Base-by-base conservation (phyloP, 2,329 filamentous ascomycete species). In the Colletotrichum simmondsii region DNA sequence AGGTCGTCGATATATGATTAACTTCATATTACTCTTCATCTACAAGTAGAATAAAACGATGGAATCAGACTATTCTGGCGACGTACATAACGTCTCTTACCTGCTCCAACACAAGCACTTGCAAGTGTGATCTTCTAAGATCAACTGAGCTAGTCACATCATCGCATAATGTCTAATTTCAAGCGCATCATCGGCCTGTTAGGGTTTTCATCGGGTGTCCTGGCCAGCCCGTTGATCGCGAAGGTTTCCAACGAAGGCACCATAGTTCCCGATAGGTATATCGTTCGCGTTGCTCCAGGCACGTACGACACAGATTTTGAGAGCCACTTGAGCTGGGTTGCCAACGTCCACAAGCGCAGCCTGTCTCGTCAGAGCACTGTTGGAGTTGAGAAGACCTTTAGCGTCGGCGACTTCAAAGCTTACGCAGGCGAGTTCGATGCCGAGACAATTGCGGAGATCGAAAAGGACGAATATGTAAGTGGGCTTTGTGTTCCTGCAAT, bases 341-440 rank as follows among this genome's bases (percentile, higher is more conserved):
- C 19, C 16, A 22, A 16, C 28, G 60, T 52, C 11, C 60, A 52
- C n/a, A 49, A 19, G 37, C 60, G 42, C 37, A 52, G 60, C 12
- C 12, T 30, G 11, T 22, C 30, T n/a, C 42, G 19, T 28, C 24
- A 32, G 14, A 19, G 28, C 2, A 42, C 62, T n/a, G 32, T 22
- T 14, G 63, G 68, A 4, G 26, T 71, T 22, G 62, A 67, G 54
- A 54, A 58, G 16, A 67, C 37, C 0, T 71, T 67, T 22, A 53
- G 8, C n/a, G 19, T 71, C 16, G 30, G 52, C 5, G 57, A 32
- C 12, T 68, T 61, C 78, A 77, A 83, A 72, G 85, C 82, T 11
- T 87, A 87, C 73, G 81, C 83, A 32, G 84, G 83, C 22, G 74
- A 80, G 46, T 84, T 87, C 67, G 83, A 84, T 30, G 75, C 77